These are phyloP conservation scores for Proliferodiscus dingleyae DNA, from an alignment of 2,329 filamentous ascomycete species.

Conservation along the genomic window DNA sequence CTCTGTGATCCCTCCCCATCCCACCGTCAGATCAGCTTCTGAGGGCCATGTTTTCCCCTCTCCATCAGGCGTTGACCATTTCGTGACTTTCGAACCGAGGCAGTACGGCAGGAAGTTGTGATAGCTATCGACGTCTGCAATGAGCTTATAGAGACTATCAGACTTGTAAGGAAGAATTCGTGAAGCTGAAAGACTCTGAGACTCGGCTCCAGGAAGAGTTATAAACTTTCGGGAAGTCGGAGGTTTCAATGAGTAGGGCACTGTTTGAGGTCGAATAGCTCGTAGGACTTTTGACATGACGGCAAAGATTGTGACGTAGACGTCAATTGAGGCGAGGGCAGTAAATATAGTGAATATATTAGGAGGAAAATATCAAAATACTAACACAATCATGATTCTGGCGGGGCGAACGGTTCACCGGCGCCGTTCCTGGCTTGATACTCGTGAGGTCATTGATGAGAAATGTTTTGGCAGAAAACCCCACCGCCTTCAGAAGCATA, in stretches of 20 bases:
- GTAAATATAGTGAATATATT: not conserved
- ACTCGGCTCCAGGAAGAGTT: slow-evolving; percentile 33
- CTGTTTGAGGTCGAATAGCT: slow-evolving; percentile 16
- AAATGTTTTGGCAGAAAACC: slow-evolving; percentile 4
- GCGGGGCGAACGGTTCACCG: not conserved
- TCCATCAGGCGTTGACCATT: slow-evolving; percentile 56
- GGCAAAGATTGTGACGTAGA: not conserved
- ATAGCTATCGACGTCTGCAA: slow-evolving; percentile 86
- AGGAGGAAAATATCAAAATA: not conserved
- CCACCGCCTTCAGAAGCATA: slow-evolving; percentile 4
- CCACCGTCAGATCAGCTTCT: slow-evolving; percentile 73
- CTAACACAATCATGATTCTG: not conserved
- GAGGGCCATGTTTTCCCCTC: slow-evolving; percentile 56
- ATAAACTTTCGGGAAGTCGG: slow-evolving; percentile 38
- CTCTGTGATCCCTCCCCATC: slow-evolving; percentile 80
- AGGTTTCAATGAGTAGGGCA: slow-evolving; percentile 14
- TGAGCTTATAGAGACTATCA: slow-evolving; percentile 70
- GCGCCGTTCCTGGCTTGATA: not conserved
- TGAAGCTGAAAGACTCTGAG: slow-evolving; percentile 65
- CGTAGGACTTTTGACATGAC: slow-evolving; percentile 24
- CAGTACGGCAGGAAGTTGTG: slow-evolving; percentile 88
- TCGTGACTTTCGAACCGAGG: slow-evolving; percentile 68
- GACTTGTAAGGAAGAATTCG: slow-evolving; percentile 74
- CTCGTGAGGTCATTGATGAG: slow-evolving; percentile 10
- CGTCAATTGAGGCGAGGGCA: not conserved